Evolutionary conservation across 2,329 filamentous ascomycete genomes (phyloP).

Genomic region (Aspergillus pseudoglaucus): DNA sequence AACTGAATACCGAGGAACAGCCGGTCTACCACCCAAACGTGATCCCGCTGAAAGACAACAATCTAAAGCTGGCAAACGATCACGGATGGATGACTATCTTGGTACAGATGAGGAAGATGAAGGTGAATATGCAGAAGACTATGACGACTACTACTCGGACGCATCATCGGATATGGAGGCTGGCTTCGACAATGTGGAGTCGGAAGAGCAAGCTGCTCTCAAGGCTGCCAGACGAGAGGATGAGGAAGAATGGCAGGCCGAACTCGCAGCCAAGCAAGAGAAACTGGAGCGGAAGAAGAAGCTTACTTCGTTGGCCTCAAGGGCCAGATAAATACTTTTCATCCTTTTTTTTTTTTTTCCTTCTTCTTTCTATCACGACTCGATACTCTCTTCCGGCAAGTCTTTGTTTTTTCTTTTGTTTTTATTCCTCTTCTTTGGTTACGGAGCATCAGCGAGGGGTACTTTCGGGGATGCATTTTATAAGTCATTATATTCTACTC

Average conservation of each 20-base stretch:
- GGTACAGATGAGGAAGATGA: constrained; percentile 45
- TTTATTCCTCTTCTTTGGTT: constrained; percentile 7
- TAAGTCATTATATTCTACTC: constrained; percentile 3
- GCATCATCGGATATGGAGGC: constrained; percentile 49
- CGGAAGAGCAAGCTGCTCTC: constrained; percentile 39
- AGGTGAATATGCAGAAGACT: constrained; percentile 33
- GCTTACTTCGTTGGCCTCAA: constrained; percentile 32
- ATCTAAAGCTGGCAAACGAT: constrained; percentile 17
- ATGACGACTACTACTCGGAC: constrained; percentile 37
- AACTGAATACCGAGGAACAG: constrained; percentile 37
- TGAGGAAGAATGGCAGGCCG: constrained; percentile 38
- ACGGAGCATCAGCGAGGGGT: constrained; percentile 23
- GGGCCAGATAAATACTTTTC: constrained; percentile 14
- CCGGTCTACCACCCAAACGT: constrained; percentile 27
- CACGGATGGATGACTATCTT: constrained; percentile 37
- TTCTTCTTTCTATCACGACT: too few species aligned
- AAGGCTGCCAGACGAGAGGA: constrained; percentile 40
- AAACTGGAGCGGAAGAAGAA: constrained; percentile 42
- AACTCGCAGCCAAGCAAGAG: constrained; percentile 40
- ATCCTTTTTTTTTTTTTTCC: too few species aligned
- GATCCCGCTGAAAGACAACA: constrained; percentile 20
- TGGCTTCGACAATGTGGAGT: constrained; percentile 40
- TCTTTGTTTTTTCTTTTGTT: constrained; percentile 1
- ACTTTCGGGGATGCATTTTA: constrained; percentile 16
- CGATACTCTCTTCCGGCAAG: background rate